Percentiles rank a stretch among this genome's conserved stretches.
phyloP scores from a whole-genome alignment of 257 asterid species.

The Nicotiana tomentosiformis region DNA sequence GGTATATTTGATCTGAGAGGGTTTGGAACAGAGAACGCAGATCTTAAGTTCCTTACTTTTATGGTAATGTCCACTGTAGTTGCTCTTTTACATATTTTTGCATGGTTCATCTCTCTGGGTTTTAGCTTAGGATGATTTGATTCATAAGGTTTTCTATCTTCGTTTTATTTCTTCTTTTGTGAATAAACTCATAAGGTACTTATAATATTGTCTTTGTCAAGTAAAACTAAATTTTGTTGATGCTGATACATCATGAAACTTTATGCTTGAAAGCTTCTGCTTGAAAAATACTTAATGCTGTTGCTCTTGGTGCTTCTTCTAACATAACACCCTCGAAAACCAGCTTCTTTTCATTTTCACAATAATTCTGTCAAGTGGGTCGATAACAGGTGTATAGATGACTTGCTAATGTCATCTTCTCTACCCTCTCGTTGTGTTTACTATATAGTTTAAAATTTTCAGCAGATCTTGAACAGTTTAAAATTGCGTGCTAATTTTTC shows the following conservation, averaged over 20 bases:
- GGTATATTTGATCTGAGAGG: conserved; percentile 70
- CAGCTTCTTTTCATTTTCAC: not conserved
- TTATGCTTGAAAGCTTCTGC: not conserved
- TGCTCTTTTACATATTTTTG: not conserved
- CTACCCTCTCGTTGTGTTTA: not conserved
- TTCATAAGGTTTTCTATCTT: not conserved
- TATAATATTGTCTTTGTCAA: not conserved
- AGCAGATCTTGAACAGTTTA: not conserved
- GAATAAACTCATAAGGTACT: not conserved
- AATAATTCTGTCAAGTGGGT: not conserved
- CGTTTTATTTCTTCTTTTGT: not conserved
- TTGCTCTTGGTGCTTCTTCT: not conserved
- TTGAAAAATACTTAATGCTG: not conserved
- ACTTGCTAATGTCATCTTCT: not conserved
- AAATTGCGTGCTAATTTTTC: not conserved
- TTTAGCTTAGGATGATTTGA: not conserved
- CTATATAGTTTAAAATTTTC: not conserved
- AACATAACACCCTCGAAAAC: not conserved
- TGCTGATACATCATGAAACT: not conserved
- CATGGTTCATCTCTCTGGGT: not conserved
- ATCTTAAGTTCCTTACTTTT: conserved; percentile 69
- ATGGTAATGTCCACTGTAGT: conserved; percentile 45
- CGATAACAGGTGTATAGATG: not conserved
- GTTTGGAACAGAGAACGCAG: conserved; percentile 63
- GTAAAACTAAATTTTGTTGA: not conserved